Evolutionary conservation across 306 rosid genomes (phyloP).

Genomic region (Pyrus pyrifolia): DNA sequence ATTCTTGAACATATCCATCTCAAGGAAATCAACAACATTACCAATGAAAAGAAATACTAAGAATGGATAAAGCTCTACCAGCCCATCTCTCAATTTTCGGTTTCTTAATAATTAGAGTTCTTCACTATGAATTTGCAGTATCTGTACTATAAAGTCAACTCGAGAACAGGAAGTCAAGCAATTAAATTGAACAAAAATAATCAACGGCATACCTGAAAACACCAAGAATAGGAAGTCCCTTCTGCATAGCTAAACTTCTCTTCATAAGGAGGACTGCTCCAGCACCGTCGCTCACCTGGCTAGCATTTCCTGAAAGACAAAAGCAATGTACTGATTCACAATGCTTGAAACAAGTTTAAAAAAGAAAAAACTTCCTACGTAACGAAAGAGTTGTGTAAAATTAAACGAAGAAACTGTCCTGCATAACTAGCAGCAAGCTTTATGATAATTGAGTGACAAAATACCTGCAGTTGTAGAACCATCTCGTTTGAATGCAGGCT

Average conservation of each 20-base stretch:
- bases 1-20: neutral
- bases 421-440: conserved; percentile 11
- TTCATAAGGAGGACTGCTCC: conserved; percentile 94
- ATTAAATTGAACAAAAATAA: neutral
- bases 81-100: neutral
- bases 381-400: neutral
- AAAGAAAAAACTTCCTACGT: too few species aligned
- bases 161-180: neutral
- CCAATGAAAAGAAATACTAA: neutral
- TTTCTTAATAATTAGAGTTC: neutral
- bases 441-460: neutral
- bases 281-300: conserved; percentile 92
- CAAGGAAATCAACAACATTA: neutral
- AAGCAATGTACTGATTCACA: neutral
- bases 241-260: conserved; percentile 73
- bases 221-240: conserved; percentile 79
- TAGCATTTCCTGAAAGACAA: conserved; percentile 66
- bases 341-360: neutral
- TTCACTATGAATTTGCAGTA: neutral
- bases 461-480: conserved; percentile 89
- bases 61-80: neutral
- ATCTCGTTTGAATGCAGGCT: conserved; percentile 69
- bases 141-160: neutral
- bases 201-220: conserved; percentile 49
- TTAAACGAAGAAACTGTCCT: neutral